phyloP scores from a whole-genome alignment of 179 eudicot genomes.

The Heliamphora pulchella region DNA sequence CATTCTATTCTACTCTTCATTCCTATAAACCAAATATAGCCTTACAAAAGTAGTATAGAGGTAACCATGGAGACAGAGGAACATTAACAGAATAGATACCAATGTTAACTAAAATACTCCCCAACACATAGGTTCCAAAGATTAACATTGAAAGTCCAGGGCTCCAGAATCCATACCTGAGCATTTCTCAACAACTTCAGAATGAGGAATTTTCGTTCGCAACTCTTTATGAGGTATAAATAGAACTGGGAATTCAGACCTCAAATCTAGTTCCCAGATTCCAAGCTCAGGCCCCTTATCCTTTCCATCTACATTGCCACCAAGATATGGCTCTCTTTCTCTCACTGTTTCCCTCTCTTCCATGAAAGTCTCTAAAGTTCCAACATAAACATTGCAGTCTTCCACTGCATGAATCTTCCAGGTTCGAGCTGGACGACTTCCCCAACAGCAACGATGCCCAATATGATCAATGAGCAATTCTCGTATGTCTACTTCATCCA shows the following conservation, averaged over 20 bases:
- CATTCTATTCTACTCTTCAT: too few species aligned
- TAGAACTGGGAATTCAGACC: constrained; percentile 76
- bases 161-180: constrained; percentile 38
- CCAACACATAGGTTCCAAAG: neutral
- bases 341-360: constrained; percentile 74
- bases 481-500: constrained; percentile 89
- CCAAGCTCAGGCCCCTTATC: constrained; percentile 70
- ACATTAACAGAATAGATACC: neutral
- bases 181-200: constrained; percentile 79
- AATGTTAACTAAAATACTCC: neutral
- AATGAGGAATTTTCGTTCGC: constrained; percentile 64
- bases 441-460: constrained; percentile 98
- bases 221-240: constrained; percentile 66
- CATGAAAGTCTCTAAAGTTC: constrained; percentile 77
- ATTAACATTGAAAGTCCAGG: neutral
- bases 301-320: constrained; percentile 52
- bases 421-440: constrained; percentile 90
- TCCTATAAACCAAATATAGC: too few species aligned
- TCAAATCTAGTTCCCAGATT: constrained; percentile 89
- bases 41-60: too few species aligned
- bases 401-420: constrained; percentile 82
- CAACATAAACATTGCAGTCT: constrained; percentile 96
- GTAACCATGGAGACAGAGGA: neutral
- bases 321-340: constrained; percentile 54
- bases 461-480: constrained; percentile 87